phyloP scores from a whole-genome alignment of 108 stramenopile genomes.

The Cyclostephanos invisitatus region DNA sequence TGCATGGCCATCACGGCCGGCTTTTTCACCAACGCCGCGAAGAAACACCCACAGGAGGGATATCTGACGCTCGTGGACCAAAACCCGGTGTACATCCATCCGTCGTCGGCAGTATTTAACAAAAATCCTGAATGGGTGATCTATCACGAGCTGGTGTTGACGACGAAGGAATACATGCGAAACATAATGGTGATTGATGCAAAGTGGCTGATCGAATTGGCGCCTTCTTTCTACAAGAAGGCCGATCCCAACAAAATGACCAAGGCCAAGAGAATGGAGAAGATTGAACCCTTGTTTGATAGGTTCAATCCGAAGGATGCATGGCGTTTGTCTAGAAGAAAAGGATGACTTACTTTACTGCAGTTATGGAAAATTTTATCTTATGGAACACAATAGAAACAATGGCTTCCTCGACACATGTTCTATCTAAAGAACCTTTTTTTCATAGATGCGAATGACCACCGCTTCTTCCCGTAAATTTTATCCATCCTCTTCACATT shows the following conservation, averaged over 20 bases:
- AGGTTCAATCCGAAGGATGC: slow-evolving; percentile 93
- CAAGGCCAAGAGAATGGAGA: slow-evolving; percentile 93
- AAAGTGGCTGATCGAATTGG: slow-evolving; percentile 97
- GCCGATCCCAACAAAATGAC: slow-evolving; percentile 97
- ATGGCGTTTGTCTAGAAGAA: slow-evolving; percentile 92
- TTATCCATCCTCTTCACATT: too few relatives aligned
- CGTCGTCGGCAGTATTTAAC: slow-evolving; percentile 95
- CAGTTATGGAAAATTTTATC: too few relatives aligned
- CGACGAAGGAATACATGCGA: slow-evolving; percentile 99
- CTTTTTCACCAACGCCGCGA: slow-evolving; percentile 97
- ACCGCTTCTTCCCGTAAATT: background rate
- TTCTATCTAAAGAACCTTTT: too few relatives aligned
- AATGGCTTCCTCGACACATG: too few relatives aligned
- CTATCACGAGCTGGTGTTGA: slow-evolving; percentile 98
- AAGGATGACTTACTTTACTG: slow-evolving; percentile 66
- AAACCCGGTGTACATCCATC: slow-evolving; percentile 98
- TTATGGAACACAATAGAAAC: too few relatives aligned
- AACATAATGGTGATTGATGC: slow-evolving; percentile 99
- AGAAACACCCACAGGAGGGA: slow-evolving; percentile 99
- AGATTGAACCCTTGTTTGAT: slow-evolving; percentile 98
- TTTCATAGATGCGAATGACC: too few relatives aligned
- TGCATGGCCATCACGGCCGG: slow-evolving; percentile 97
- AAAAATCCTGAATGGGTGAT: slow-evolving; percentile 98
- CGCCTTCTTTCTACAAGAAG: slow-evolving; percentile 94
- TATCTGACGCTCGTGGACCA: slow-evolving; percentile 97